Conservation (phyloP, 1,284 basidiomycete species). For the Takashimella koratensis region DNA sequence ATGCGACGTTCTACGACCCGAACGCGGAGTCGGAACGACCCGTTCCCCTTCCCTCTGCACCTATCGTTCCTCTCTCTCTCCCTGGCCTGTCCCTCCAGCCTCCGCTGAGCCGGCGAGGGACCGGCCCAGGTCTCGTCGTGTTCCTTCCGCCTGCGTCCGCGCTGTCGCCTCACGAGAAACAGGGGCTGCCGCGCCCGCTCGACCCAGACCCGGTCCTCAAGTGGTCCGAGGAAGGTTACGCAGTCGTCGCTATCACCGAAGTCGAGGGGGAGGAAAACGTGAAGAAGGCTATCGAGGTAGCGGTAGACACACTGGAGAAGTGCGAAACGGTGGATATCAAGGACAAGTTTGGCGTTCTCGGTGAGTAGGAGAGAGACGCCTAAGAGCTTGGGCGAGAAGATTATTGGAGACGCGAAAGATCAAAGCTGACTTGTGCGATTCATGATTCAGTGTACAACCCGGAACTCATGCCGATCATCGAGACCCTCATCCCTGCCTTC, state of each 20-base stretch:
- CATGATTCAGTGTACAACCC: constrained; percentile 17
- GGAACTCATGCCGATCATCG: constrained; percentile 9
- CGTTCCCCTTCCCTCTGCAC: constrained; percentile 4
- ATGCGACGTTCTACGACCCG: constrained; percentile 2
- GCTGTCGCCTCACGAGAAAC: constrained; percentile 9
- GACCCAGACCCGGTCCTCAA: constrained; percentile 19
- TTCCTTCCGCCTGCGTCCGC: constrained; percentile 8
- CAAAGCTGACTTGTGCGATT: no score
- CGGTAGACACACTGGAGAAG: constrained; percentile 12
- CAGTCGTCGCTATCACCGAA: constrained; percentile 11
- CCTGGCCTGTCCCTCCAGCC: constrained; percentile 11
- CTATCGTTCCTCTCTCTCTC: constrained; percentile 2
- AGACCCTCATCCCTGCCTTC: constrained; percentile 3
- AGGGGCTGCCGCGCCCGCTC: constrained; percentile 9
- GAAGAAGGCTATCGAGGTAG: constrained; percentile 2
- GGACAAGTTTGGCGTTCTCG: constrained; percentile 9
- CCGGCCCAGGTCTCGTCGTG: constrained; percentile 13
- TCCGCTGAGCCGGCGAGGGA: constrained; percentile 12
- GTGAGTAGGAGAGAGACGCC: constrained; percentile 13
- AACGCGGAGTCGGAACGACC: constrained; percentile 4
- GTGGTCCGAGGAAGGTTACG: constrained; percentile 21
- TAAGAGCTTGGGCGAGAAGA: no score
- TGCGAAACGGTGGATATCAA: constrained; percentile 3
- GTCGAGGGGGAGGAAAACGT: not conserved
- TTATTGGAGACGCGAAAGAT: no score